phyloP scores from a whole-genome alignment of 2,329 filamentous ascomycete genomes.

The Sporothrix phasma region DNA sequence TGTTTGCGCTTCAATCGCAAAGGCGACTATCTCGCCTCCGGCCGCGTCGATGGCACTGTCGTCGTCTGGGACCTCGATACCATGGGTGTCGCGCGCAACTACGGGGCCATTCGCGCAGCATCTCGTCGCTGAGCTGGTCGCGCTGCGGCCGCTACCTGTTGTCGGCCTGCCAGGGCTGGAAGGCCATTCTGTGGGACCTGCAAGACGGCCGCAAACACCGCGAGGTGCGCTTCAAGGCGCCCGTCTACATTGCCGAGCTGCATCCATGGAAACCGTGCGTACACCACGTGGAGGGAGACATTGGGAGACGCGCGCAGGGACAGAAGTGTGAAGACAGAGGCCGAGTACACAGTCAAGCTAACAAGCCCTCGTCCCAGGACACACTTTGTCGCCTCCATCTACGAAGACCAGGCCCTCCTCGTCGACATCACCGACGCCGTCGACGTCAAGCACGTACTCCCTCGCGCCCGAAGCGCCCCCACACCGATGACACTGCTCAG shows the following conservation, averaged over 20 bases:
- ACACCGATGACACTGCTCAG: conserved; percentile 57
- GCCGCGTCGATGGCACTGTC: conserved; percentile 86
- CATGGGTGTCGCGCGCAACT: conserved; percentile 93
- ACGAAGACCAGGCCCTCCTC: conserved; percentile 83
- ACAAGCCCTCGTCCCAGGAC: conserved; percentile 24
- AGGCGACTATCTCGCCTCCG: conserved; percentile 89
- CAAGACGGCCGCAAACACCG: conserved; percentile 59
- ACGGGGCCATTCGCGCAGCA: conserved; percentile 83
- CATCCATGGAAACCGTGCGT: conserved; percentile 67
- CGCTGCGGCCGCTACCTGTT: conserved; percentile 82
- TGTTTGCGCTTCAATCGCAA: conserved; percentile 81
- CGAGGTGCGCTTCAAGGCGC: conserved; percentile 82
- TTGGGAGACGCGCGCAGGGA: background rate
- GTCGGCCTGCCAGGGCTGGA: conserved; percentile 92
- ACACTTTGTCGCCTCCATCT: conserved; percentile 81
- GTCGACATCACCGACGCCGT: conserved; percentile 66
- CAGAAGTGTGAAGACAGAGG: background rate
- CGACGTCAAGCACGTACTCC: conserved; percentile 66
- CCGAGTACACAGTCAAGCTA: background rate
- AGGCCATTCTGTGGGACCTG: conserved; percentile 91
- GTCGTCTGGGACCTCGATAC: conserved; percentile 97
- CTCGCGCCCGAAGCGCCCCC: conserved; percentile 67
- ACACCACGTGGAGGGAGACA: no score
- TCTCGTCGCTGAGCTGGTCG: conserved; percentile 94
- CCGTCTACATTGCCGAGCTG: conserved; percentile 91